Evolutionary conservation across 345 rosid species (phyloP).

Genomic region (Abelmoschus esculentus): DNA sequence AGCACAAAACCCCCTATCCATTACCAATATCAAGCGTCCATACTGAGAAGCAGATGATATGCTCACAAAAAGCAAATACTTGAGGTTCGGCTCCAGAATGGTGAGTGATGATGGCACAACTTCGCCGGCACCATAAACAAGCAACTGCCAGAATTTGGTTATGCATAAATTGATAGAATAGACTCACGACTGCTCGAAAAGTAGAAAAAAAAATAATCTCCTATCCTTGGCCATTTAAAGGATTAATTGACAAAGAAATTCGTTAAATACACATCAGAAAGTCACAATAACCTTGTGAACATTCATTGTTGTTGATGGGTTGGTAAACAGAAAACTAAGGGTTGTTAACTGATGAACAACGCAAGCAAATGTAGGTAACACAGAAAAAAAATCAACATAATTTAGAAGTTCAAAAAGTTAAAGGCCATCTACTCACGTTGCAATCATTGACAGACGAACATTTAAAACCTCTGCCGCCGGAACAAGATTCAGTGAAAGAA

Average conservation of each 20-base stretch:
- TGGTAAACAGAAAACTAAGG: neutral
- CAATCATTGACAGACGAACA: constrained; percentile 75
- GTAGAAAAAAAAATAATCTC: neutral
- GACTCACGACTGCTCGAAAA: neutral
- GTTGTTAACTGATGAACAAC: neutral
- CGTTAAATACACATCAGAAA: neutral
- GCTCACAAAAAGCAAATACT: constrained; percentile 62
- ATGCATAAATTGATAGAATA: neutral
- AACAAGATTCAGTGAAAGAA: constrained; percentile 71
- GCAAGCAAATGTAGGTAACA: neutral
- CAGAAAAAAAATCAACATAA: neutral
- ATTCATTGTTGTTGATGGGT: neutral
- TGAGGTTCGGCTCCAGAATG: constrained; percentile 44
- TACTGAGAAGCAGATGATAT: constrained; percentile 42
- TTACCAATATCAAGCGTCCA: constrained; percentile 63
- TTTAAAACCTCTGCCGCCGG: constrained; percentile 60
- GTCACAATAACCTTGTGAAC: neutral
- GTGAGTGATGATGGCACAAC: constrained; percentile 68
- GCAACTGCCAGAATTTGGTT: constrained; percentile 46
- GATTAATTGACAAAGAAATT: neutral
- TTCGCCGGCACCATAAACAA: constrained; percentile 84
- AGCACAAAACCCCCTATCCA: constrained; percentile 62
- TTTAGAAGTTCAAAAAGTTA: constrained; percentile 5
- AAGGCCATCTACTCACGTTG: constrained; percentile 73
- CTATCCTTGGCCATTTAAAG: neutral